These are phyloP conservation scores for Serendipita sp. DNA, from an alignment of 768 basidiomycete species.

Conservation along the genomic window DNA sequence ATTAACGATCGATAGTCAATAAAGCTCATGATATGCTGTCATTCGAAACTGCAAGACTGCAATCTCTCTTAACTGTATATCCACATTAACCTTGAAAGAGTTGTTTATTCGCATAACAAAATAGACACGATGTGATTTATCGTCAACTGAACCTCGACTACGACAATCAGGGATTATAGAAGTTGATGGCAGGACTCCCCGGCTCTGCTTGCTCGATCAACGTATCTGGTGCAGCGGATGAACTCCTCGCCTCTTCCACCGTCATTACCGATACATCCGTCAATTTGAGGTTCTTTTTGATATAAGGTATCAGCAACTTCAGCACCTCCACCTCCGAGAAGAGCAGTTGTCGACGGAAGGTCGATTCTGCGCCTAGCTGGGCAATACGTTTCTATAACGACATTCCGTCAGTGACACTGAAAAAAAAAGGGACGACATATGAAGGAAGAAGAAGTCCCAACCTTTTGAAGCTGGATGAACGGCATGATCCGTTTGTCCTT, in stretches of 20 bases:
- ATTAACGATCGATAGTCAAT: no score
- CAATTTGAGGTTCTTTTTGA: constrained; percentile 60
- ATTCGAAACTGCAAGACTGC: neutral
- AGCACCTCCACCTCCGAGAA: constrained; percentile 74
- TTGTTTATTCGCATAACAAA: no score
- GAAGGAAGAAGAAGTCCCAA: constrained; percentile 18
- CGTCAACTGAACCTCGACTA: no score
- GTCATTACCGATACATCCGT: constrained; percentile 54
- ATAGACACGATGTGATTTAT: no score
- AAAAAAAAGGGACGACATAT: neutral
- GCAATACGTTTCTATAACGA: constrained; percentile 58
- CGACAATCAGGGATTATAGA: constrained; percentile 45
- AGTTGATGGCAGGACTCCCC: constrained; percentile 72
- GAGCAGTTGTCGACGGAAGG: constrained; percentile 66
- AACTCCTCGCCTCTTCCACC: constrained; percentile 49
- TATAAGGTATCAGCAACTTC: constrained; percentile 54
- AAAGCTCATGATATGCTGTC: no score
- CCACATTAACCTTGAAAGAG: no score
- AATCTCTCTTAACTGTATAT: no score
- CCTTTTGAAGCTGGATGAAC: constrained; percentile 88
- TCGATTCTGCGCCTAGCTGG: constrained; percentile 56
- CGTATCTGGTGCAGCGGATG: constrained; percentile 34
- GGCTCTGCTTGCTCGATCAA: constrained; percentile 83
- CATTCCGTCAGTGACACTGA: neutral
- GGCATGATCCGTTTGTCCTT: constrained; percentile 97